Evolutionary conservation across 225 moss, liverwort and hornwort species (phyloP).

Genomic region (Physcomitrellopsis africana): DNA sequence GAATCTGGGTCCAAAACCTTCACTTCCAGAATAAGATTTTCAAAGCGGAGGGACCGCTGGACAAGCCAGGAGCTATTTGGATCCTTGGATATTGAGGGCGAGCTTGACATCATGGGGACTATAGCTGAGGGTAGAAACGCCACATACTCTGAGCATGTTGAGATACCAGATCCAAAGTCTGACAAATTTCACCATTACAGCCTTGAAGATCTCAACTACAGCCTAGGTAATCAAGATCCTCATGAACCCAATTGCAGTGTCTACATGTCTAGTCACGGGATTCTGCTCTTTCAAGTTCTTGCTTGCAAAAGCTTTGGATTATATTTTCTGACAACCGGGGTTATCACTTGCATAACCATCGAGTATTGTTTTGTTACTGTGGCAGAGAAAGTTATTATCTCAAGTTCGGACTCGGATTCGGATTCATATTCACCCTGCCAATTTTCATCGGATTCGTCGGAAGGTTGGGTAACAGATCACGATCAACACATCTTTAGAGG

Average conservation of each 20-base stretch:
- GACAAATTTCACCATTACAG: not conserved
- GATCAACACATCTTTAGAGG: conserved; percentile 1
- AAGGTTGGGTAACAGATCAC: conserved; percentile 27
- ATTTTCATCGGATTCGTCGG: conserved; percentile 31
- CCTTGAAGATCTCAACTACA: too few species aligned
- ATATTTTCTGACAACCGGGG: too few species aligned
- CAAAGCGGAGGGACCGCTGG: conserved; percentile 40
- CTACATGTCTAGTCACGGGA: too few species aligned
- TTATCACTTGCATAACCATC: not conserved
- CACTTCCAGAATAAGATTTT: conserved; percentile 26
- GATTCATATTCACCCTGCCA: conserved; percentile 27
- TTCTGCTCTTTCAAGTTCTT: too few species aligned
- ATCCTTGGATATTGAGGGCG: conserved; percentile 48
- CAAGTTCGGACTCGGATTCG: conserved; percentile 21
- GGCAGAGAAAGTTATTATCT: conserved; percentile 35
- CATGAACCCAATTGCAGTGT: too few species aligned
- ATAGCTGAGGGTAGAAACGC: conserved; percentile 21
- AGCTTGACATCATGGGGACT: conserved; percentile 44
- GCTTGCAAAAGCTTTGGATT: too few species aligned
- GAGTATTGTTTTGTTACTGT: not conserved
- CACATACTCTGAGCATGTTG: not conserved
- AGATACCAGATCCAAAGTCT: conserved; percentile 20
- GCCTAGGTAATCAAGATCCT: not conserved
- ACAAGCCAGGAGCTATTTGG: conserved; percentile 42
- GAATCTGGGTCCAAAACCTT: conserved; percentile 17